A percentile compares a stretch with the other conserved stretches of the same genome.
Conservation (phyloP, 495 filamentous ascomycete genomes). For the Cudoniella acicularis region DNA sequence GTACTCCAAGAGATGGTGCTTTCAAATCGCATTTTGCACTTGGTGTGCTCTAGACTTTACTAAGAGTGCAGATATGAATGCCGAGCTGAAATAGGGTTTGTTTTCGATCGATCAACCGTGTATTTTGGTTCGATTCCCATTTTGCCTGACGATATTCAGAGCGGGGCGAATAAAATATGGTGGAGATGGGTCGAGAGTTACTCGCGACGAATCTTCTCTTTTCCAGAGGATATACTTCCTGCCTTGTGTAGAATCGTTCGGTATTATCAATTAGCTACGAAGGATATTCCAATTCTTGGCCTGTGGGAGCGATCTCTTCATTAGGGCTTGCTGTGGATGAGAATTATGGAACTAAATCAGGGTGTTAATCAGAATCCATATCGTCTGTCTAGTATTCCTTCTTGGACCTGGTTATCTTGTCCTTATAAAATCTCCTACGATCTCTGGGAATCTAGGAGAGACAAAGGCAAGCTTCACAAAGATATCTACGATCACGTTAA, state of each 20-base stretch:
- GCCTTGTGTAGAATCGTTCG: conserved; percentile 29
- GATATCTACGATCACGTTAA: neutral
- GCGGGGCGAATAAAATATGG: neutral
- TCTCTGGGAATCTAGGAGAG: neutral
- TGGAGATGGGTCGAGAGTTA: conserved; percentile 15
- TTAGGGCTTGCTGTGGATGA: neutral
- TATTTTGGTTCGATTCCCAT: neutral
- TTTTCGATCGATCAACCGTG: neutral
- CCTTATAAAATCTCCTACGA: neutral
- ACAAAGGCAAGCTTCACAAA: neutral
- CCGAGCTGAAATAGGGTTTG: neutral
- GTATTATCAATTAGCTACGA: conserved; percentile 3
- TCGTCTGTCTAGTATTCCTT: neutral
- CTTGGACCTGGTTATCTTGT: conserved; percentile 5
- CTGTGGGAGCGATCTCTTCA: neutral
- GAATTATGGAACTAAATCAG: neutral
- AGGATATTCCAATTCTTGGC: neutral
- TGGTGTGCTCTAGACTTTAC: conserved; percentile 33
- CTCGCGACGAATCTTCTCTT: conserved; percentile 21
- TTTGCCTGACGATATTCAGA: neutral
- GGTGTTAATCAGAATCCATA: neutral
- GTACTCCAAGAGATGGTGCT: conserved; percentile 39
- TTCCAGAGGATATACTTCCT: conserved; percentile 26
- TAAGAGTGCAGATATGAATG: conserved; percentile 37
- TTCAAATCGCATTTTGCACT: conserved; percentile 37